A percentile compares a stretch with the other conserved stretches of the same genome.
Evolutionary conservation across 495 filamentous ascomycete genomes (phyloP).

Genomic region (Podospora bellae-mahoneyi): DNA sequence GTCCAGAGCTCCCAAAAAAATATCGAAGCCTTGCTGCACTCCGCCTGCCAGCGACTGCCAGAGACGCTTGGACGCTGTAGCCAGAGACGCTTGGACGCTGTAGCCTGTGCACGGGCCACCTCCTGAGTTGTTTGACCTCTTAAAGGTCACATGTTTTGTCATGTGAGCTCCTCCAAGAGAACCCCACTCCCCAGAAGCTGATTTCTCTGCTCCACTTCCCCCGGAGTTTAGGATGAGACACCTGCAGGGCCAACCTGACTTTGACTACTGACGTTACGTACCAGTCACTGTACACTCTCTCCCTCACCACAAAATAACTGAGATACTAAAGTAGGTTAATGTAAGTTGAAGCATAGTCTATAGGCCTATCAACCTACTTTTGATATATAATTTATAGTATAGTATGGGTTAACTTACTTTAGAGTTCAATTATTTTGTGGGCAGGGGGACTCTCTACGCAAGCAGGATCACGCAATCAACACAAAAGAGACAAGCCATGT

Average conservation of each 20-base stretch:
- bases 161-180: background rate
- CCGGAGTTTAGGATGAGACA: background rate
- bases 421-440: no score
- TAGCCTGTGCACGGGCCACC: slow-evolving; percentile 11
- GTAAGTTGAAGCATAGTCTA: no score
- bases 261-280: background rate
- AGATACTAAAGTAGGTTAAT: no score
- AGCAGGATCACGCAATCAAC: no score
- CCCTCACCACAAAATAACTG: no score
- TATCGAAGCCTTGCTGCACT: slow-evolving; percentile 19
- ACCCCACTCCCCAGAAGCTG: background rate
- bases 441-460: no score
- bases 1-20: slow-evolving; percentile 12
- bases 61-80: slow-evolving; percentile 5
- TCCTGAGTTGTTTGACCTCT: background rate
- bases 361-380: no score
- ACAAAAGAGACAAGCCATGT: background rate
- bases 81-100: slow-evolving; percentile 4
- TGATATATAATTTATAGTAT: no score
- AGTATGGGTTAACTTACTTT: no score
- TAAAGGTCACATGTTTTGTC: background rate
- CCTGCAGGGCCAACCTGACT: background rate
- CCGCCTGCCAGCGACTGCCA: background rate
- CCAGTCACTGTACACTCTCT: no score
- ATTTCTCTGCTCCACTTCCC: background rate